phyloP scores from a whole-genome alignment of 1,284 basidiomycete genomes.

The Apiotrichum brassicae region DNA sequence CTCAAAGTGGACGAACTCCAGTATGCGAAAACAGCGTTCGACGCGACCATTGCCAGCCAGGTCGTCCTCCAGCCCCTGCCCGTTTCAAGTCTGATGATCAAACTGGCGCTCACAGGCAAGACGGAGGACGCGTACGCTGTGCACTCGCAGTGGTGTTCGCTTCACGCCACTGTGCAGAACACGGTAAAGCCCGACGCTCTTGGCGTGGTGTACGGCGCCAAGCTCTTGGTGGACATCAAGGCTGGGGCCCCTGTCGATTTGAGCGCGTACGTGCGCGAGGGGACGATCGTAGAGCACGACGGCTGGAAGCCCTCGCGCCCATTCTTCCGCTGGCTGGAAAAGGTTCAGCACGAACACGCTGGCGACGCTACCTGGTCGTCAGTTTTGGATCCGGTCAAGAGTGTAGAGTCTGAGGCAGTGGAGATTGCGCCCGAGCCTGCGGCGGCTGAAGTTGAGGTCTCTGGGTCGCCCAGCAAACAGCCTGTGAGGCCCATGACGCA shows the following conservation, averaged over 20 bases:
- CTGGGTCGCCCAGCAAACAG: too few relatives aligned
- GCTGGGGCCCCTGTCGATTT: neutral
- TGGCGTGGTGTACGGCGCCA: slow-evolving; percentile 18
- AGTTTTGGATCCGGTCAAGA: too few relatives aligned
- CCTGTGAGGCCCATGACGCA: slow-evolving; percentile 6
- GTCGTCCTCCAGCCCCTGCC: slow-evolving; percentile 19
- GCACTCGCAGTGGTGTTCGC: slow-evolving; percentile 8
- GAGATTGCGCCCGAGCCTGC: neutral
- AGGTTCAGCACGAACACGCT: neutral
- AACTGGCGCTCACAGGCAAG: slow-evolving; percentile 17
- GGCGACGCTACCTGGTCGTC: neutral
- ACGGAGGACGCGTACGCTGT: slow-evolving; percentile 22
- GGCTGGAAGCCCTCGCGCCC: slow-evolving; percentile 9
- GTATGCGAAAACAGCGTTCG: slow-evolving; percentile 19
- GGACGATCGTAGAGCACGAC: neutral
- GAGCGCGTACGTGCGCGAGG: neutral
- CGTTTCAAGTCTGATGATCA: slow-evolving; percentile 30
- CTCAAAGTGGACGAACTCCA: slow-evolving; percentile 21
- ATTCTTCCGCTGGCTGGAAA: slow-evolving; percentile 7
- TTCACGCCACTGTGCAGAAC: slow-evolving; percentile 9
- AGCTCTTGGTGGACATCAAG: slow-evolving; percentile 25
- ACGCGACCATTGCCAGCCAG: slow-evolving; percentile 5
- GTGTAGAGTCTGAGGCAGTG: neutral
- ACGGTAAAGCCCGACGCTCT: neutral
- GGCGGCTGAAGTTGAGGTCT: neutral